Evolutionary conservation across 2,329 filamentous ascomycete species (phyloP).

Genomic region (Coleophoma eucalyptorum): DNA sequence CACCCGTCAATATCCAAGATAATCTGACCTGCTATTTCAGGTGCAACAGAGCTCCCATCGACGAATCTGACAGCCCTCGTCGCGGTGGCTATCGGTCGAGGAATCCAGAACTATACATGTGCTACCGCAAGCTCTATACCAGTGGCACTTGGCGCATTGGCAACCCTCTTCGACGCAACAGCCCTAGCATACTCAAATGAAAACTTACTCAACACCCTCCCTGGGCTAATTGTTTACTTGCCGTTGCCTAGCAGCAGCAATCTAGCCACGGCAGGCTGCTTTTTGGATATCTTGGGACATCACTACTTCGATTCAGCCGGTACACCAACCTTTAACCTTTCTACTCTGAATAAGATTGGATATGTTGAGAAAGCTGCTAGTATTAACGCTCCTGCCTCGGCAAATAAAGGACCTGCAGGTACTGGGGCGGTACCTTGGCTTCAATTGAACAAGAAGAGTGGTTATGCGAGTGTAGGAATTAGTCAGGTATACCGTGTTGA

Average conservation of each 20-base stretch:
- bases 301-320: constrained; percentile 24
- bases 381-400: constrained; percentile 17
- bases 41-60: constrained; percentile 14
- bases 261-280: constrained; percentile 1
- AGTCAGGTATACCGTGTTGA: constrained; percentile 22
- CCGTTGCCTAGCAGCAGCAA: constrained; percentile 4
- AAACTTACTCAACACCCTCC: constrained; percentile 12
- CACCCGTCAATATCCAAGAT: too few species aligned
- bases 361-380: constrained; percentile 15
- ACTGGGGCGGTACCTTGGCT: constrained; percentile 27
- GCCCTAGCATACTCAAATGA: constrained; percentile 12
- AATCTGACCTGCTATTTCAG: too few species aligned
- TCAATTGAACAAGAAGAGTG: constrained; percentile 16
- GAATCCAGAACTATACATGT: constrained; percentile 29
- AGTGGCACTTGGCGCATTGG: constrained; percentile 22
- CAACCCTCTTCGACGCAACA: constrained; percentile 27
- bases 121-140: constrained; percentile 9
- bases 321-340: constrained; percentile 23
- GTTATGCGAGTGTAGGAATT: constrained; percentile 16
- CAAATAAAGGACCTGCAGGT: constrained; percentile 17
- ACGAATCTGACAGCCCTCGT: constrained; percentile 18
- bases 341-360: constrained; percentile 12
- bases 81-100: constrained; percentile 24
- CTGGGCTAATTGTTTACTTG: constrained; percentile 14
- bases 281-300: constrained; percentile 15